Conservation (phyloP, 148 eudicot genomes). For the Camellia japonica region DNA sequence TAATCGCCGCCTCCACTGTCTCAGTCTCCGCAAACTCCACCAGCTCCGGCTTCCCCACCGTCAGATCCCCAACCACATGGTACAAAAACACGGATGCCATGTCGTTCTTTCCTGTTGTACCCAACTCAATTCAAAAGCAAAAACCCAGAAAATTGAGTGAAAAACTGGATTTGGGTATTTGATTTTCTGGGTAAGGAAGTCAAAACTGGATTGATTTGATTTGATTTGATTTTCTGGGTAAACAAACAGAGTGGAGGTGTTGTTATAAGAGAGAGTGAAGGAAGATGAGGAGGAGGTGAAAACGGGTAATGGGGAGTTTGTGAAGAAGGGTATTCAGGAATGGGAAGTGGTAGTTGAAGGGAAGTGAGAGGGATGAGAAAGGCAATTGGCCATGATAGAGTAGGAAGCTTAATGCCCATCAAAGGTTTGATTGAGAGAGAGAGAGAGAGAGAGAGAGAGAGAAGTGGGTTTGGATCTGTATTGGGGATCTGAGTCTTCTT, state of each 20-base stretch:
- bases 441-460: no score
- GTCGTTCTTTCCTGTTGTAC: not conserved
- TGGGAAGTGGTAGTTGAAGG: not conserved
- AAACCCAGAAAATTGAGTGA: not conserved
- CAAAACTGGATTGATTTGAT: no score
- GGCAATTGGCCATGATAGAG: slow-evolving; percentile 47
- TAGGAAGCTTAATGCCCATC: not conserved
- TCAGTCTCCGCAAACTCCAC: slow-evolving; percentile 73
- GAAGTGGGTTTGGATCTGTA: no score
- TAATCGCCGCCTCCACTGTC: slow-evolving; percentile 79
- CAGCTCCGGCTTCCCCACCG: slow-evolving; percentile 90
- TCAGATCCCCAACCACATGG: slow-evolving; percentile 96
- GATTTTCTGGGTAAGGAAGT: no score
- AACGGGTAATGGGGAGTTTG: slow-evolving; percentile 48
- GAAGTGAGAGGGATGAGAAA: slow-evolving; percentile 15
- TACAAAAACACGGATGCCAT: slow-evolving; percentile 92
- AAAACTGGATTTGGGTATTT: no score
- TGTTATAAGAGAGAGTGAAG: slow-evolving; percentile 76
- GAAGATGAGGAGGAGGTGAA: slow-evolving; percentile 64
- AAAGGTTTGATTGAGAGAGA: no score
- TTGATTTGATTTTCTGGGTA: no score
- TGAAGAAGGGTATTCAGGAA: slow-evolving; percentile 12
- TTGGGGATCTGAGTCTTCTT: no score
- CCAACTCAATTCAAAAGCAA: not conserved
- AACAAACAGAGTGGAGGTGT: not conserved